Percentiles rank a stretch among this genome's conserved stretches.
phyloP scores from a whole-genome alignment of 2,329 filamentous ascomycete genomes.

The Aureobasidium musti region DNA sequence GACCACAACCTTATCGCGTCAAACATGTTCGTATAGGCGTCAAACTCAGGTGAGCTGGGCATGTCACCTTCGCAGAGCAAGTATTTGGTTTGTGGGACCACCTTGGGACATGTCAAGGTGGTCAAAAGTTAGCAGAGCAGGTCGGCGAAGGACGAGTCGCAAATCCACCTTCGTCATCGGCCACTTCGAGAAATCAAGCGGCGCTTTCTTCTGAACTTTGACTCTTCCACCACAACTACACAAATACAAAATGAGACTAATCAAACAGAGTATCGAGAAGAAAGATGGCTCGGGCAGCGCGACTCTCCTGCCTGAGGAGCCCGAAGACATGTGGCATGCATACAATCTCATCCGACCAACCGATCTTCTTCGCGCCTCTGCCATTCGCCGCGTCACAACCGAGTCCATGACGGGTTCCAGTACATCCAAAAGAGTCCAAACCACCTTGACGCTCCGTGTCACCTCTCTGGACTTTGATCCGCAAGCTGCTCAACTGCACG shows the following conservation, averaged over 20 bases:
- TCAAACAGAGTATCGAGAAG: slow-evolving; percentile 65
- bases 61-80: background rate
- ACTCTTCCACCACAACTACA: background rate
- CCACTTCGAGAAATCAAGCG: slow-evolving; percentile 7
- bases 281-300: slow-evolving; percentile 66
- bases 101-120: background rate
- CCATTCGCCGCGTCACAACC: slow-evolving; percentile 65
- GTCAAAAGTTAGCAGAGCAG: background rate
- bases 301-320: slow-evolving; percentile 69
- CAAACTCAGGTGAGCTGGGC: background rate
- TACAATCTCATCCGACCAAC: slow-evolving; percentile 70
- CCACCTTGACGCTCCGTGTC: slow-evolving; percentile 65
- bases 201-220: background rate
- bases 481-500: slow-evolving; percentile 67
- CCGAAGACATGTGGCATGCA: slow-evolving; percentile 78
- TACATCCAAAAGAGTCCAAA: slow-evolving; percentile 63
- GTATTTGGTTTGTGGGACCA: background rate
- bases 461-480: slow-evolving; percentile 69
- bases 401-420: slow-evolving; percentile 63
- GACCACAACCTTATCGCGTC: background rate
- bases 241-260: slow-evolving; percentile 59
- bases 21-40: background rate
- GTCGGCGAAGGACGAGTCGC: background rate
- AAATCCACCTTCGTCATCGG: slow-evolving; percentile 25
- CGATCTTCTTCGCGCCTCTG: slow-evolving; percentile 66